A percentile compares a stretch with the other conserved stretches of the same genome.
Conservation (phyloP, 345 rosid species). For the Bruguiera sexangula region DNA sequence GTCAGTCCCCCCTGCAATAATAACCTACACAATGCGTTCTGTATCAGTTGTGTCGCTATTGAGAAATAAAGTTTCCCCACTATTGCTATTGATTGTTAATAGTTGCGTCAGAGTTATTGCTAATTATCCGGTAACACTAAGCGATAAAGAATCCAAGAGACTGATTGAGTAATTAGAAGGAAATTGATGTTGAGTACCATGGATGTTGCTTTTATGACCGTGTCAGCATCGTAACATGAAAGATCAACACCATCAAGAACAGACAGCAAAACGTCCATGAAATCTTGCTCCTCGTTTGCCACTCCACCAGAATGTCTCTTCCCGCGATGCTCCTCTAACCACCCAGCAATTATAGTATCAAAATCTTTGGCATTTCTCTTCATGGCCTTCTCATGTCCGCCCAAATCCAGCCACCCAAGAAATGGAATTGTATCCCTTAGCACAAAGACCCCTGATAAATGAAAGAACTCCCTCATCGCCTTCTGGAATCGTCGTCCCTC, state of each 20-base stretch:
- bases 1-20: neutral
- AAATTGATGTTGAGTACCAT: slow-evolving; percentile 1
- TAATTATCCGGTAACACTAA: no score
- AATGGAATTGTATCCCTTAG: slow-evolving; percentile 25
- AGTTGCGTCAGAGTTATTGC: no score
- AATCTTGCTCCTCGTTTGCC: slow-evolving; percentile 9
- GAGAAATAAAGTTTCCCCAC: no score
- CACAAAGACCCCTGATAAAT: slow-evolving; percentile 11
- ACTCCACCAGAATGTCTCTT: neutral
- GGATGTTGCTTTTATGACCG: slow-evolving; percentile 4
- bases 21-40: neutral
- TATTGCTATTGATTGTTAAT: no score
- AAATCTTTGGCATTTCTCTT: slow-evolving; percentile 19
- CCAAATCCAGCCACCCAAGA: slow-evolving; percentile 30
- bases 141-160: no score
- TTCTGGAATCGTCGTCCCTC: slow-evolving; percentile 18
- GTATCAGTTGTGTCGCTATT: no score
- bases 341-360: slow-evolving; percentile 5
- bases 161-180: neutral
- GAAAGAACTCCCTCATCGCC: slow-evolving; percentile 15
- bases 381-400: slow-evolving; percentile 32
- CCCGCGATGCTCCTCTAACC: slow-evolving; percentile 28
- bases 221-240: neutral
- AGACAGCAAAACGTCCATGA: slow-evolving; percentile 22
- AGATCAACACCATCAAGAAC: neutral